Percentiles rank a stretch among this genome's conserved stretches.
Evolutionary conservation across 176 grass and related monocot genomes (phyloP).

Genomic region (Alopecurus myosuroides): DNA sequence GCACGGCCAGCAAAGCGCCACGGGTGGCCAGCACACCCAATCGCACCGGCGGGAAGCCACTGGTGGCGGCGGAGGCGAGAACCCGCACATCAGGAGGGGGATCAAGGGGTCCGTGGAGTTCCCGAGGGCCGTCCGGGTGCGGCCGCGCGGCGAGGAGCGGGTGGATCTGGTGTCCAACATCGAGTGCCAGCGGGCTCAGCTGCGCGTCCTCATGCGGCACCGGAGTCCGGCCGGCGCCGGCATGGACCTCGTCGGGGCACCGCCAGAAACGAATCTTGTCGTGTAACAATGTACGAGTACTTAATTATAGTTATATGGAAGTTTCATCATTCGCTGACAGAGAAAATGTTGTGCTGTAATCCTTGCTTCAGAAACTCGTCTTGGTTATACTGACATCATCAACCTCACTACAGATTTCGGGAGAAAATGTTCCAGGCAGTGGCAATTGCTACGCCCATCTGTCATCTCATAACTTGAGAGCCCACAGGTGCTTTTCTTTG

Average conservation of each 20-base stretch:
- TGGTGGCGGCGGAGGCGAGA: slow-evolving; percentile 34
- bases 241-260: slow-evolving; percentile 29
- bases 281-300: slow-evolving; percentile 27
- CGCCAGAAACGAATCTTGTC: slow-evolving; percentile 35
- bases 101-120: slow-evolving; percentile 96
- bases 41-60: slow-evolving; percentile 30
- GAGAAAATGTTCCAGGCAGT: neutral
- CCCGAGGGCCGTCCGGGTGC: slow-evolving; percentile 43
- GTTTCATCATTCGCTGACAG: neutral
- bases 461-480: neutral
- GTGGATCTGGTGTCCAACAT: slow-evolving; percentile 45
- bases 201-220: slow-evolving; percentile 61
- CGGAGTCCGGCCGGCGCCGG: slow-evolving; percentile 31
- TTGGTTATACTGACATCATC: neutral
- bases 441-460: neutral
- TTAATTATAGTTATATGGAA: neutral
- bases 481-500: neutral
- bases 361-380: neutral
- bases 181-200: slow-evolving; percentile 84
- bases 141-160: slow-evolving; percentile 40
- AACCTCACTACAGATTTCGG: neutral
- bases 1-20: slow-evolving; percentile 20
- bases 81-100: slow-evolving; percentile 81
- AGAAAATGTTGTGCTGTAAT: neutral
- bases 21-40: neutral